Evolutionary conservation across 2,329 filamentous ascomycete genomes (phyloP).

Genomic region (Parasarocladium wereldwijsianum): DNA sequence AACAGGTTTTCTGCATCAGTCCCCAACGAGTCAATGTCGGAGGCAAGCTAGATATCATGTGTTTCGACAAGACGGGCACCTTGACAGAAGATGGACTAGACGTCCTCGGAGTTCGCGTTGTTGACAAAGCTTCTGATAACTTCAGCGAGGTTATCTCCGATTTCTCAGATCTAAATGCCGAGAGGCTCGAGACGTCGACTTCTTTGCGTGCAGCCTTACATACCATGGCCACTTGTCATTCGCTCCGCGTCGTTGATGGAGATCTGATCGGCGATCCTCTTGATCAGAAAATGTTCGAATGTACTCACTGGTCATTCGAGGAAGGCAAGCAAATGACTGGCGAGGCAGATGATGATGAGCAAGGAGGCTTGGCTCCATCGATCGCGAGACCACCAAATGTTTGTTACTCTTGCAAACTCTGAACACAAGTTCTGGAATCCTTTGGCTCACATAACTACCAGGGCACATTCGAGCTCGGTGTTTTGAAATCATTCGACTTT

Average conservation of each 20-base stretch:
- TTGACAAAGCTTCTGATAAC: slow-evolving; percentile 42
- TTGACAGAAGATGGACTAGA: slow-evolving; percentile 93
- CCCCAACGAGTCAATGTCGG: slow-evolving; percentile 94
- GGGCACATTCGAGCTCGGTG: slow-evolving; percentile 66
- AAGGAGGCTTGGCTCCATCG: slow-evolving; percentile 66
- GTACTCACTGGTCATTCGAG: slow-evolving; percentile 83
- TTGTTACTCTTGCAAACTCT: slow-evolving; percentile 6
- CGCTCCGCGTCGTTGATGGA: slow-evolving; percentile 69
- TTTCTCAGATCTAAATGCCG: slow-evolving; percentile 40
- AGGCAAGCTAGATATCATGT: slow-evolving; percentile 89
- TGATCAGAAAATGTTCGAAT: slow-evolving; percentile 97
- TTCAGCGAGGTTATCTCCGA: slow-evolving; percentile 68
- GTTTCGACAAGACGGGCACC: slow-evolving; percentile 98
- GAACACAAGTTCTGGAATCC: slow-evolving; percentile 21
- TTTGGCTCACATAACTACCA: too few relatives aligned
- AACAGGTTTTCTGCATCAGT: slow-evolving; percentile 94
- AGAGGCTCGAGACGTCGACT: slow-evolving; percentile 12
- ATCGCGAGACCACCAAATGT: slow-evolving; percentile 65
- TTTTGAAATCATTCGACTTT: slow-evolving; percentile 86
- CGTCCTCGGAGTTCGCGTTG: slow-evolving; percentile 75
- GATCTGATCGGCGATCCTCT: slow-evolving; percentile 88
- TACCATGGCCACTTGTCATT: slow-evolving; percentile 96
- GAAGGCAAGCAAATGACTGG: slow-evolving; percentile 61
- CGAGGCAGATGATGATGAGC: slow-evolving; percentile 58
- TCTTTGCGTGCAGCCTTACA: slow-evolving; percentile 54